Conservation (phyloP, 2,329 filamentous ascomycete species). For the Penicillium palitans region DNA sequence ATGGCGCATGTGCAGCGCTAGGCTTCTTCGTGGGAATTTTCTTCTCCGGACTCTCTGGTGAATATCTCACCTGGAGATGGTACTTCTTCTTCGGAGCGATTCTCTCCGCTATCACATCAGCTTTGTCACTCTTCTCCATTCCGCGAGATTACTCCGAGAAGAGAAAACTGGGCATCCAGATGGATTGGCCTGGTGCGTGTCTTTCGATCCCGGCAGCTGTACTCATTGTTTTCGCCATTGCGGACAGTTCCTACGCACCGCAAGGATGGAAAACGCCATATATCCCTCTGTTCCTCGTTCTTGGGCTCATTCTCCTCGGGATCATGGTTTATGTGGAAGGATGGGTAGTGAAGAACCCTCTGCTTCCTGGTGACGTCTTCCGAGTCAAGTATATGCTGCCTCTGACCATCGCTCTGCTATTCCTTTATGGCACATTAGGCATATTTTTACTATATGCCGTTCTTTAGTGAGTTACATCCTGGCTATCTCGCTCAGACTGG, state of each 20-base stretch:
- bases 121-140: constrained; percentile 50
- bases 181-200: constrained; percentile 68
- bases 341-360: constrained; percentile 65
- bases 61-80: constrained; percentile 62
- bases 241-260: constrained; percentile 68
- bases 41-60: constrained; percentile 59
- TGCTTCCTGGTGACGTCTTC: constrained; percentile 71
- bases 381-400: constrained; percentile 67
- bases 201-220: constrained; percentile 66
- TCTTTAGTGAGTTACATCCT: constrained; percentile 56
- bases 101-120: constrained; percentile 48
- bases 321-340: constrained; percentile 70
- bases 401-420: constrained; percentile 61
- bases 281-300: constrained; percentile 63
- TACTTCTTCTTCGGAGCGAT: constrained; percentile 68
- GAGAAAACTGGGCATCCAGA: constrained; percentile 48
- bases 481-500: too few species aligned
- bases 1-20: constrained; percentile 54
- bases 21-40: constrained; percentile 61
- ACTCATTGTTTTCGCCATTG: constrained; percentile 73
- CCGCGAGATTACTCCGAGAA: constrained; percentile 44
- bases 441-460: constrained; percentile 70
- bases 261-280: constrained; percentile 73
- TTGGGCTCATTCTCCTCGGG: constrained; percentile 62
- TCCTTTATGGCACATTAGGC: constrained; percentile 68